Conservation (phyloP, 768 basidiomycete species). For the Auriscalpium orientale region DNA sequence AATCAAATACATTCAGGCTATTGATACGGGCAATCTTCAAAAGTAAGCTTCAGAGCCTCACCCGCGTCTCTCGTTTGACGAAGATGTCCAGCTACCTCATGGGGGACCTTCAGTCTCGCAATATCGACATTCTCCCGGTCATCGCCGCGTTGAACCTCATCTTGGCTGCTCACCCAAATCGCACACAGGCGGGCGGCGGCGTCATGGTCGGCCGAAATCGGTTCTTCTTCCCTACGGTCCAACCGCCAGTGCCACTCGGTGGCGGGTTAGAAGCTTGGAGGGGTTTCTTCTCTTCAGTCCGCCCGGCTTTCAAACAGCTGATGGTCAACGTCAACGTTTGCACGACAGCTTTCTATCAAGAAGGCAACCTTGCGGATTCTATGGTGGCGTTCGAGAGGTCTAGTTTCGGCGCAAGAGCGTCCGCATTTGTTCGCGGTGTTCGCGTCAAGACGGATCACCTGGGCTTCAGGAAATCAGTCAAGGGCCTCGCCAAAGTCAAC, state of each 20-base stretch:
- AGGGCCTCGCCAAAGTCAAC: constrained; percentile 35
- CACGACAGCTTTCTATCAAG: constrained; percentile 39
- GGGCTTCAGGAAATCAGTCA: constrained; percentile 69
- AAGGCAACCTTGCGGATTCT: constrained; percentile 35
- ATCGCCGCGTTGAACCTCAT: constrained; percentile 45
- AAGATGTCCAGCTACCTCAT: constrained; percentile 31
- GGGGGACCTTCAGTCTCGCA: constrained; percentile 35
- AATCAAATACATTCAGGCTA: constrained; percentile 34
- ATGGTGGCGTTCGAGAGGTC: constrained; percentile 36
- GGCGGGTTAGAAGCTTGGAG: constrained; percentile 56
- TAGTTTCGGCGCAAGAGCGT: constrained; percentile 51
- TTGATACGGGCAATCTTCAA: constrained; percentile 35
- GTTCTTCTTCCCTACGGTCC: constrained; percentile 39
- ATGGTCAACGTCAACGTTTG: constrained; percentile 52
- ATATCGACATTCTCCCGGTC: constrained; percentile 39
- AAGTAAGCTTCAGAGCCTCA: constrained; percentile 24
- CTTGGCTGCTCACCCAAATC: constrained; percentile 36
- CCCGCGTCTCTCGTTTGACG: constrained; percentile 1
- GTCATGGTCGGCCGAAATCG: constrained; percentile 45
- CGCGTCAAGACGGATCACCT: constrained; percentile 63
- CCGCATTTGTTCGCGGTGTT: constrained; percentile 59
- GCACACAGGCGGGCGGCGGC: constrained; percentile 31
- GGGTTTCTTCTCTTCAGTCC: constrained; percentile 37
- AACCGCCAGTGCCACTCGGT: constrained; percentile 26
- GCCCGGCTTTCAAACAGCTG: constrained; percentile 34